phyloP scores from a whole-genome alignment of 1,139 yeast genomes.

The Debaryomycetaceae sp. region DNA sequence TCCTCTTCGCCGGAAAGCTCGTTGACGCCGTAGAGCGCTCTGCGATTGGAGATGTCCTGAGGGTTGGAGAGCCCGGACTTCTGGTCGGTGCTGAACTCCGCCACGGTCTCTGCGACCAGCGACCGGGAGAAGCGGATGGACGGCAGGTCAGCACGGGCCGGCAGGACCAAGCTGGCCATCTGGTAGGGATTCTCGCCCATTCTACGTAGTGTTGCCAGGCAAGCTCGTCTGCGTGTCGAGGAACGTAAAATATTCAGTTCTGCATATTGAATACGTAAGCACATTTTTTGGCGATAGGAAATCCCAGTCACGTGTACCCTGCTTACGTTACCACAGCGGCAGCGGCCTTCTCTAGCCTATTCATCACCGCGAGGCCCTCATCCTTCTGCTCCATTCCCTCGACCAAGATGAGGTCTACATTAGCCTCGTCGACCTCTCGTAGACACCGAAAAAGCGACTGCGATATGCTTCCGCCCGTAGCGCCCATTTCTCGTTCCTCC shows the following conservation, averaged over 20 bases:
- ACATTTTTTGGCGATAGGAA: too few species aligned
- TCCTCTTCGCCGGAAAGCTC: constrained; percentile 68
- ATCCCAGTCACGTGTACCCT: too few species aligned
- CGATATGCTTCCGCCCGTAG: constrained; percentile 53
- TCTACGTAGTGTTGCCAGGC: not conserved
- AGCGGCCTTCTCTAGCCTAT: constrained; percentile 82
- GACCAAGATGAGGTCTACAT: constrained; percentile 56
- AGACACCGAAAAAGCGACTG: constrained; percentile 60
- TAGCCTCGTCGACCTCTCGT: constrained; percentile 59
- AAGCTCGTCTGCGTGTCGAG: not conserved
- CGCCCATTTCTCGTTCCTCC: constrained; percentile 42
- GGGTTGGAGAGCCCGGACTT: constrained; percentile 48
- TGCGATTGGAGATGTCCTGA: constrained; percentile 62
- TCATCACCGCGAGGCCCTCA: constrained; percentile 93
- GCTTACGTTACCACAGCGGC: constrained; percentile 23
- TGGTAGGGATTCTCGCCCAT: constrained; percentile 27
- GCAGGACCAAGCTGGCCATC: constrained; percentile 11
- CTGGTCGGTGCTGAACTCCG: constrained; percentile 51
- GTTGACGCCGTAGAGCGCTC: constrained; percentile 67
- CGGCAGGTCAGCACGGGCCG: constrained; percentile 20
- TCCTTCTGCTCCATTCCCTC: constrained; percentile 61
- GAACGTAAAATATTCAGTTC: too few species aligned
- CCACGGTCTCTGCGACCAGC: constrained; percentile 50
- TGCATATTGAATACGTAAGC: too few species aligned
- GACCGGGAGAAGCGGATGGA: constrained; percentile 47